These are phyloP conservation scores for Kodamaea fukazawae DNA, from an alignment of 805 yeast species.

Conservation along the genomic window DNA sequence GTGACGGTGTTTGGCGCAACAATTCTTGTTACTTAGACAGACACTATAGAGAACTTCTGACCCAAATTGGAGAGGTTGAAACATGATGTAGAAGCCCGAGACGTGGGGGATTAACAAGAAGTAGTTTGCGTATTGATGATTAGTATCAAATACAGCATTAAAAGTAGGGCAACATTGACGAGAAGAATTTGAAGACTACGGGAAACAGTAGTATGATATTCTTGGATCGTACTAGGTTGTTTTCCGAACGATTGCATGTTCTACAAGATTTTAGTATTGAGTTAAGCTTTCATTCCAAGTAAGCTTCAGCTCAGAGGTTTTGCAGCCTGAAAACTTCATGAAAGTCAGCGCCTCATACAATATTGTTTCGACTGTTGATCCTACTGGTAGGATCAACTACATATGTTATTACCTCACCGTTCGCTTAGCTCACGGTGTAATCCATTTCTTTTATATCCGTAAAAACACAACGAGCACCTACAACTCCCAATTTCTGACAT, in stretches of 20 bases:
- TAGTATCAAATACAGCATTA: not conserved
- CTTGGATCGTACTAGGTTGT: slow-evolving; percentile 10
- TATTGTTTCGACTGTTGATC: too few species aligned
- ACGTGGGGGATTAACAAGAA: not conserved
- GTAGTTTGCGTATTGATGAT: not conserved
- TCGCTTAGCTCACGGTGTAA: too few species aligned
- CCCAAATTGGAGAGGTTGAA: slow-evolving; percentile 19
- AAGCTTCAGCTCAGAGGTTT: too few species aligned
- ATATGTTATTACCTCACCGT: too few species aligned
- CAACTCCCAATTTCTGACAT: slow-evolving; percentile 2
- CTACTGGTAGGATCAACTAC: too few species aligned
- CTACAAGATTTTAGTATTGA: slow-evolving; percentile 4
- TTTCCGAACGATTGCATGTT: slow-evolving; percentile 10
- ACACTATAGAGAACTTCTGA: slow-evolving; percentile 47
- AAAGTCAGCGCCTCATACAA: too few species aligned
- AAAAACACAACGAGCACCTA: not conserved
- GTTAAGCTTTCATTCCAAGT: too few species aligned
- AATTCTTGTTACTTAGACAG: slow-evolving; percentile 45
- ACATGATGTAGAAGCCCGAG: not conserved
- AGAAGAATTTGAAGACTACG: slow-evolving; percentile 11
- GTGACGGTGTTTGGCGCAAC: slow-evolving; percentile 52
- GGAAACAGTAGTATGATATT: slow-evolving; percentile 3
- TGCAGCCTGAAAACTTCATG: too few species aligned
- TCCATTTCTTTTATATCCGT: too few species aligned
- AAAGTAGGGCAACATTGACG: slow-evolving; percentile 1